Conservation (phyloP, 352 stramenopile species). For the Pythium guiyangense region DNA sequence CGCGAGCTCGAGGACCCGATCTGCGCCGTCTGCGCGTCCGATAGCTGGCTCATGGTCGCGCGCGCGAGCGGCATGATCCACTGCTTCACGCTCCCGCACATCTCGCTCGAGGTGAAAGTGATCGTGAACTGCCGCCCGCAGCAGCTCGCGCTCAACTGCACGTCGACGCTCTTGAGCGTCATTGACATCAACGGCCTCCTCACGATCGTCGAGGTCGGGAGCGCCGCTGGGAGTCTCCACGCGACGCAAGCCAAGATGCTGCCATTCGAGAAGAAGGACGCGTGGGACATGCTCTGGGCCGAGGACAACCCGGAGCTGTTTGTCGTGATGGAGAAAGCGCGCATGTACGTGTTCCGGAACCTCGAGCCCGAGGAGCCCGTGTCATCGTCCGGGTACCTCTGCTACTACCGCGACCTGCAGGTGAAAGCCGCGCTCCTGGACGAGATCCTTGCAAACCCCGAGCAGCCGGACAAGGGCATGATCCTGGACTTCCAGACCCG, state of each 20-base stretch:
- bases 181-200: slow-evolving; percentile 90
- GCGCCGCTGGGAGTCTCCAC: slow-evolving; percentile 47
- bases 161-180: slow-evolving; percentile 79
- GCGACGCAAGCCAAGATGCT: slow-evolving; percentile 70
- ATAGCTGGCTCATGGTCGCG: slow-evolving; percentile 83
- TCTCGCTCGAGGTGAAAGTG: slow-evolving; percentile 90
- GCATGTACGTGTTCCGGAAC: slow-evolving; percentile 87
- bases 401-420: slow-evolving; percentile 85
- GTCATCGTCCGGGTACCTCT: slow-evolving; percentile 86
- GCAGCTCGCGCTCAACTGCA: slow-evolving; percentile 86
- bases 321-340: slow-evolving; percentile 91
- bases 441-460: slow-evolving; percentile 80
- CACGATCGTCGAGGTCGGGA: slow-evolving; percentile 81
- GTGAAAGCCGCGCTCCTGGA: slow-evolving; percentile 83
- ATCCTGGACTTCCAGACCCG: slow-evolving; percentile 89
- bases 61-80: slow-evolving; percentile 80
- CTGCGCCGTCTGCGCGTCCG: slow-evolving; percentile 78
- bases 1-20: slow-evolving; percentile 83
- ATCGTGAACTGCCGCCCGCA: slow-evolving; percentile 78
- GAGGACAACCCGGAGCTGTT: slow-evolving; percentile 91
- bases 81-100: slow-evolving; percentile 90
- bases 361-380: slow-evolving; percentile 88
- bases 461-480: slow-evolving; percentile 71
- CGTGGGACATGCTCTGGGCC: slow-evolving; percentile 91
- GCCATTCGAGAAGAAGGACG: slow-evolving; percentile 83